Evolutionary conservation across 176 grass and related monocot species (phyloP), one percentile per base, ranked within the genome.

Genomic region (Raddia distichophylla): DNA sequence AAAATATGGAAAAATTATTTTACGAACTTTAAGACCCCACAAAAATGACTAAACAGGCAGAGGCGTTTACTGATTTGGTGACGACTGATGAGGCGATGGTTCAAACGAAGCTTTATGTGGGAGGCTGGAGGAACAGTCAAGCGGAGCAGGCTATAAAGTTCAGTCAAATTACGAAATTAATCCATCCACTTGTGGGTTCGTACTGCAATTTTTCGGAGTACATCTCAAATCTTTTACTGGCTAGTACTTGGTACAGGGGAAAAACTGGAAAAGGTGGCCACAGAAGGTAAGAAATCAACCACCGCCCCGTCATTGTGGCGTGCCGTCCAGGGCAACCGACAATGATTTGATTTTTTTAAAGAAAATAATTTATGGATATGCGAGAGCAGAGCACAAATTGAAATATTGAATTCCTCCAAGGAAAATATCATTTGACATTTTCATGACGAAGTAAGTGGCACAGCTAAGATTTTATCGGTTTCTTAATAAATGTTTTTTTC

Each of bases 271-370:
- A 69, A 69, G 9, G 62, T 80, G n/a, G 10, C 19, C 11, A n/a
- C 40, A 12, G n/a, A 84, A 69, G 86, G 87, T 69, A 55, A 54
- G 68, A 88, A 60, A 80, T 69, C 69, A 37, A 74, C 60, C n/a
- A 19, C 76, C 45, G 44, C 57, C 58, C 43, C 7, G 71, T 34
- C 55, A 44, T 51, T 51, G 73, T 60, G 78, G 71, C 71, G 64
- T 78, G 78, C 78, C 52, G 83, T 86, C 66, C 73, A 82, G 77
- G 73, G 53, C 83, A 64, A 22, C 5, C 42, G 14, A 60, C 66
- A 50, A 8, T 64, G 47, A 67, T 82, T 77, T 67, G 33, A 8
- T 22, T 40, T 40, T 40, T 40, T 40, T 60, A 16, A 66, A 1
- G 43, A 3, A 71, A 20, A 32, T 27, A 10, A 9, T n/a, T 5